A percentile compares a stretch with the other conserved stretches of the same genome.
Conservation (phyloP, 306 rosid species). For the Castanea crenata region DNA sequence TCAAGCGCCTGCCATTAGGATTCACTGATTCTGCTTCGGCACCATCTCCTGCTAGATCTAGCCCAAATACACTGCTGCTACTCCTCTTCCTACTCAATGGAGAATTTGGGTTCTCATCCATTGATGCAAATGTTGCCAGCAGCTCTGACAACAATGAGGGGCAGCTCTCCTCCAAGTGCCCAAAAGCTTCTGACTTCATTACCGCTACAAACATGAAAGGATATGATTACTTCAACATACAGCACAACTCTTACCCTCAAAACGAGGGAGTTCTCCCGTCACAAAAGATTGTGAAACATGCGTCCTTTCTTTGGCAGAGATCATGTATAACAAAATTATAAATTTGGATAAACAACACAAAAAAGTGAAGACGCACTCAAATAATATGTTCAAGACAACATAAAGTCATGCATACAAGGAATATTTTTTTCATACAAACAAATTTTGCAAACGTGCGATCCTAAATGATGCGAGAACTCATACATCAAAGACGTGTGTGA, state of each 20-base stretch:
- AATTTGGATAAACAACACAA: neutral
- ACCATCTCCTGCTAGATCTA: conserved; percentile 62
- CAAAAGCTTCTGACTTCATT: conserved; percentile 86
- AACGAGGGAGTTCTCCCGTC: neutral
- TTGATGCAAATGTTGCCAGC: conserved; percentile 74
- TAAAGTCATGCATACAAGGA: neutral
- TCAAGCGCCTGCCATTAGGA: conserved; percentile 65
- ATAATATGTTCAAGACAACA: neutral
- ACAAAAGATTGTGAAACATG: neutral
- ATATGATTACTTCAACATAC: neutral
- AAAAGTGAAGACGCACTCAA: neutral
- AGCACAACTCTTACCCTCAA: neutral
- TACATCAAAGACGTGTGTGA: neutral
- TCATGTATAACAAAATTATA: neutral
- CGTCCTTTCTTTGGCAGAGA: neutral
- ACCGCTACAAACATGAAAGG: conserved; percentile 57
- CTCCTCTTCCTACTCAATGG: conserved; percentile 61
- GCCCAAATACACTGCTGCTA: conserved; percentile 55
- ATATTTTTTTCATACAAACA: neutral
- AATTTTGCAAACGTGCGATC: neutral
- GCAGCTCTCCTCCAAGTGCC: conserved; percentile 72
- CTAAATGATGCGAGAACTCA: neutral
- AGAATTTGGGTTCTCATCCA: conserved; percentile 50
- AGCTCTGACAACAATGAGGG: conserved; percentile 75
- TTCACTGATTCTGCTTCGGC: conserved; percentile 54